Evolutionary conservation across 441 rosid species (phyloP), one percentile per base, ranked within the genome.

Genomic region (Adansonia gregorii): DNA sequence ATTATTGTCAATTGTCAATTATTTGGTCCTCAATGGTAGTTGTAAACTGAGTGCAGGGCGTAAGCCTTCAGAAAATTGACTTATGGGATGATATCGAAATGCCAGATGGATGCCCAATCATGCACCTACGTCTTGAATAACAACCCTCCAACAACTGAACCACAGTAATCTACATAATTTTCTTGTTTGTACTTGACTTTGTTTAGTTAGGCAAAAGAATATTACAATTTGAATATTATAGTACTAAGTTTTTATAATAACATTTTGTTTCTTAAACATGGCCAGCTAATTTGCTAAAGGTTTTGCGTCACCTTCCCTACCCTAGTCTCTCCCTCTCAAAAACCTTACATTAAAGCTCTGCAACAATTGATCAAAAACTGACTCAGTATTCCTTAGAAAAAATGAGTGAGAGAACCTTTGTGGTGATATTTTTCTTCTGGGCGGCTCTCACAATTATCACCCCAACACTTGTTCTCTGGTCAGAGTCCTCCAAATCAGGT

Each of bases 401-500:
- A 83, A 95, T 92, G 98, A 89, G 54, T 72, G 89, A 83, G 27
- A 92, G 97, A 82, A 90, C 83, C 63, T 85, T 84, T 43, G 92
- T 91, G 11, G 77, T 93, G 80, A 89, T 93, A 76, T 90, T 93
- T 86, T 89, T 95, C 91, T 92, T 90, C 84, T 93, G 99, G 99
- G 98, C 98, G 74, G 75, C 86, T 80, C 95, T 95, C 74, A 85
- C 94, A 17, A 80, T 93, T 68, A 81, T 93, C 89, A 91, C 98
- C 8, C 99, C 98, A 35, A 89, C 90, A 4, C 94, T 95, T 55
- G 84, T 93, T 86, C 78, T 86, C 75, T 84, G 87, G 89, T 92
- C 98, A 6, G 94, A 92, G 31, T 86, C 94, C 72, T 84, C 90
- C 45, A 93, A 90, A 67, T 67, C 79, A 43, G 51, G 76, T 31